Conservation (phyloP, 495 filamentous ascomycete genomes). For the Aspergillus coremiiformis region DNA sequence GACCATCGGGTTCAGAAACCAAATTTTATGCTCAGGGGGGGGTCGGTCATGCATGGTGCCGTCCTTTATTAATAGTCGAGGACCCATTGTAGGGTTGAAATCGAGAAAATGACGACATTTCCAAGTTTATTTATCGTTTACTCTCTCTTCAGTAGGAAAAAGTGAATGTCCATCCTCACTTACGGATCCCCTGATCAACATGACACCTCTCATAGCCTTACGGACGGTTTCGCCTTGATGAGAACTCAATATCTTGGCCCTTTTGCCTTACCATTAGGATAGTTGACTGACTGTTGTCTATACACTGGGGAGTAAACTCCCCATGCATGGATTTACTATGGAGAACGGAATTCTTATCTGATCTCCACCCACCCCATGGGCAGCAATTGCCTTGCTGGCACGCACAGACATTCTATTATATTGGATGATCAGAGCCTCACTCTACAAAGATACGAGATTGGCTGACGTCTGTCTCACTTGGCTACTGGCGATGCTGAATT, state of each 20-base stretch:
- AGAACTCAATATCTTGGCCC: too few relatives aligned
- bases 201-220: background rate
- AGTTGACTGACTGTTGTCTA: background rate
- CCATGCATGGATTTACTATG: too few relatives aligned
- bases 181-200: too few relatives aligned
- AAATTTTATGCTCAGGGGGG: background rate
- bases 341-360: background rate
- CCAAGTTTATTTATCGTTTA: too few relatives aligned
- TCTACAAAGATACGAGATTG: background rate
- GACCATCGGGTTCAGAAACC: background rate
- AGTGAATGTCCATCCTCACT: too few relatives aligned
- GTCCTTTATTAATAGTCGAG: background rate
- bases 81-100: background rate
- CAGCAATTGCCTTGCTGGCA: background rate
- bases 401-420: background rate
- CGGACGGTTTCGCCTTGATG: background rate
- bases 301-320: background rate
- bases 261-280: background rate
- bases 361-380: background rate
- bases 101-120: background rate
- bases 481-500: background rate
- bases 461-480: background rate
- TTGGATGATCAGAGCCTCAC: conserved; percentile 9
- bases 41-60: background rate
- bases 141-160: too few relatives aligned